These are phyloP conservation scores for Alternaria longipes DNA, from an alignment of 2,329 filamentous ascomycete genomes.

Conservation along the genomic window DNA sequence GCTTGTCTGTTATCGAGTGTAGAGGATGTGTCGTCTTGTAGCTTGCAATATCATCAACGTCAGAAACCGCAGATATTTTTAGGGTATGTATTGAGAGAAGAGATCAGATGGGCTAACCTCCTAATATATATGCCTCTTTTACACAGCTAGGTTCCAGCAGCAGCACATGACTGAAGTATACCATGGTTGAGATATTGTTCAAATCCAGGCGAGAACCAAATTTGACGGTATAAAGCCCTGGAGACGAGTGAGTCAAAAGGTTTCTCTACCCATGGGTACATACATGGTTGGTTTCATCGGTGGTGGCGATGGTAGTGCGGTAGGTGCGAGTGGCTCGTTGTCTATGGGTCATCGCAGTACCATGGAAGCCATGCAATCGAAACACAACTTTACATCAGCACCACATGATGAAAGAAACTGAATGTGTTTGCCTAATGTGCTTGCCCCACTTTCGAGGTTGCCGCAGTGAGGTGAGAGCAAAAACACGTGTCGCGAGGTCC, in stretches of 20 bases:
- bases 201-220: not conserved
- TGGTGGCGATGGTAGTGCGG: too few species aligned
- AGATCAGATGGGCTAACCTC: not conserved
- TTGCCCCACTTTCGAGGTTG: not conserved
- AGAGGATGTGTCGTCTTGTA: not conserved
- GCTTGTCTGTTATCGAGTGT: not conserved
- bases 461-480: not conserved
- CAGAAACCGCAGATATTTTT: not conserved
- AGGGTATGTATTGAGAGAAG: not conserved
- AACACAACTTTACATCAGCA: too few species aligned
- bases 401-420: not conserved
- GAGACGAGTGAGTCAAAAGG: not conserved
- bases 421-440: not conserved
- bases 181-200: not conserved
- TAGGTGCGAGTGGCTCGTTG: too few species aligned
- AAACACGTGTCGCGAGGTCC: not conserved
- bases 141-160: not conserved
- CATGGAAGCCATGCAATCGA: too few species aligned
- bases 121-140: not conserved
- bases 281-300: too few species aligned
- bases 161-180: not conserved
- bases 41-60: not conserved
- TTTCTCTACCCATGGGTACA: too few species aligned
- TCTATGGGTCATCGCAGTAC: too few species aligned
- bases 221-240: not conserved